Conservation (phyloP, 495 filamentous ascomycete species). For the Podospora sp. region DNA sequence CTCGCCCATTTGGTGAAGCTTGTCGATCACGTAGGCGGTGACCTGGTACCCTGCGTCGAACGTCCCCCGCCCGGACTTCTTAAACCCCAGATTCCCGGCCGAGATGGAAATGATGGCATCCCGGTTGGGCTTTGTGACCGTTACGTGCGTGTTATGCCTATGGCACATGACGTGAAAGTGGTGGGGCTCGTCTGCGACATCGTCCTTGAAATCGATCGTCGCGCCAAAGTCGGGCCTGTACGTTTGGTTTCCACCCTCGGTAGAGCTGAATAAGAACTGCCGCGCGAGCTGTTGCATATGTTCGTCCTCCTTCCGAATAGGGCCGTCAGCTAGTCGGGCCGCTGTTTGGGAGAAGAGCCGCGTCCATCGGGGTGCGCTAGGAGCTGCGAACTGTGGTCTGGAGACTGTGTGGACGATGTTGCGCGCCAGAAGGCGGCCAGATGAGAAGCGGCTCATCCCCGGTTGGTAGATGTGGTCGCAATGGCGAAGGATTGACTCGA, state of each 20-base stretch:
- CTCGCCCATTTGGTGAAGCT: slow-evolving; percentile 74
- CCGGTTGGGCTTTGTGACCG: slow-evolving; percentile 78
- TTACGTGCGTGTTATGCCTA: slow-evolving; percentile 94
- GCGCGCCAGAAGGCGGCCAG: slow-evolving; percentile 51
- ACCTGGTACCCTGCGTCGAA: slow-evolving; percentile 97
- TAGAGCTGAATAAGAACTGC: slow-evolving; percentile 10
- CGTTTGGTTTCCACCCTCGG: slow-evolving; percentile 4
- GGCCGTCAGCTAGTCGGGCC: slow-evolving; percentile 1
- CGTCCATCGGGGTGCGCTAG: slow-evolving; percentile 36
- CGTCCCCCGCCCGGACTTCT: slow-evolving; percentile 70
- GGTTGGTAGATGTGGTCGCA: slow-evolving; percentile 7
- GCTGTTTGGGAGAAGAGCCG: slow-evolving; percentile 48
- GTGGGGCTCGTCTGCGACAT: slow-evolving; percentile 57
- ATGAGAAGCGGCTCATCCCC: slow-evolving; percentile 47
- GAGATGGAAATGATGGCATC: slow-evolving; percentile 73
- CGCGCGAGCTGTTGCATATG: slow-evolving; percentile 18
- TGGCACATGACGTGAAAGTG: slow-evolving; percentile 84
- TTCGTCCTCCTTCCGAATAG: neutral
- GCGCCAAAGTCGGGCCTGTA: slow-evolving; percentile 21
- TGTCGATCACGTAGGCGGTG: slow-evolving; percentile 71
- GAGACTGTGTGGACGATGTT: slow-evolving; percentile 36
- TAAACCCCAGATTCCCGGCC: slow-evolving; percentile 83
- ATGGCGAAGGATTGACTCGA: slow-evolving; percentile 11
- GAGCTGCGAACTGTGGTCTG: slow-evolving; percentile 28
- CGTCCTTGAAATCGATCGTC: slow-evolving; percentile 24